Conservation (phyloP, 805 yeast species). For the Schwanniomyces polymorphus region DNA sequence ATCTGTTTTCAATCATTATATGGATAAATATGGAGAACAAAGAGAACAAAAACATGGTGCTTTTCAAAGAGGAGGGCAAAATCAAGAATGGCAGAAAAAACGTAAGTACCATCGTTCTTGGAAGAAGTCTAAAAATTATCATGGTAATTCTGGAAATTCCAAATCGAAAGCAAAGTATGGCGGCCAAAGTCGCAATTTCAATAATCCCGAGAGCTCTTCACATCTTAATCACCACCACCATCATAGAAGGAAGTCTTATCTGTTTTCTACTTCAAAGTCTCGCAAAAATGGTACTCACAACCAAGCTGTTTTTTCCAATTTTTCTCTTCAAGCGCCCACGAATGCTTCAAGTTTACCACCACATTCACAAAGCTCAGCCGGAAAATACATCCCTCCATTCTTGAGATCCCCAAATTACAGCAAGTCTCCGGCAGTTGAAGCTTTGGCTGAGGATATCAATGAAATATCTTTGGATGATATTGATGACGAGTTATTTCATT, state of each 20-base stretch:
- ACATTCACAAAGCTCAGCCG: slow-evolving; percentile 6
- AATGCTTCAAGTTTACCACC: slow-evolving; percentile 1
- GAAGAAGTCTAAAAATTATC: slow-evolving; percentile 19
- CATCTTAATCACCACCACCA: slow-evolving; percentile 3
- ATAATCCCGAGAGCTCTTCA: slow-evolving; percentile 8
- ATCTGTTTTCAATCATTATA: slow-evolving; percentile 65
- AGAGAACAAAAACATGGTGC: slow-evolving; percentile 14
- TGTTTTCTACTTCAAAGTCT: slow-evolving; percentile 20
- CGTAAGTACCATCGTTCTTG: slow-evolving; percentile 25
- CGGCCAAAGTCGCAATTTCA: slow-evolving; percentile 8
- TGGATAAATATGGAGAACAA: slow-evolving; percentile 61
- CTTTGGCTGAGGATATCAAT: slow-evolving; percentile 38
- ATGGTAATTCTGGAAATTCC: slow-evolving; percentile 19
- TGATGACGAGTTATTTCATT: slow-evolving; percentile 39
- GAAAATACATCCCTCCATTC: slow-evolving; percentile 42
- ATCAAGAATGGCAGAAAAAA: slow-evolving; percentile 12
- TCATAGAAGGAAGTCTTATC: slow-evolving; percentile 19
- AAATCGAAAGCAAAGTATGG: slow-evolving; percentile 3
- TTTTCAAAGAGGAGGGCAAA: slow-evolving; percentile 1
- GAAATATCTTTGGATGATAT: slow-evolving; percentile 28
- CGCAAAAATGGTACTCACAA: slow-evolving; percentile 3
- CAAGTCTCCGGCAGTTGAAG: slow-evolving; percentile 32
- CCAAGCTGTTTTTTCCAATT: neutral
- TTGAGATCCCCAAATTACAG: slow-evolving; percentile 36
- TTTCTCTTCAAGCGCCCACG: slow-evolving; percentile 1